Base-by-base conservation (phyloP, 164 flowering plant genomes). In the Chimonanthus praecox region DNA sequence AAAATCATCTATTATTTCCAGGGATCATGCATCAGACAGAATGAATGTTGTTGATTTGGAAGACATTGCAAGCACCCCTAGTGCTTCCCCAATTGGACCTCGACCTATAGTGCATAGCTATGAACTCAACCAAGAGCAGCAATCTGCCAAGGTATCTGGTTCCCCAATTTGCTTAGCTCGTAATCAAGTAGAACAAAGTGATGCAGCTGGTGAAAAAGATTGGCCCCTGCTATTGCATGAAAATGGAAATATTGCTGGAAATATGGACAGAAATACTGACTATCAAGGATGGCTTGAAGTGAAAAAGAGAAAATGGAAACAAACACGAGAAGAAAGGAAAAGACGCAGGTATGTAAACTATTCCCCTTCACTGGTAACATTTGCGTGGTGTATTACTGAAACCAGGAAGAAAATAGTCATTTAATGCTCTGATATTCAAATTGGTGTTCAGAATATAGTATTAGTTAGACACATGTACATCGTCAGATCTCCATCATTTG, bases 271-370 rank as follows among this genome's bases (percentile, higher is more conserved):
- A 84, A 85, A 80, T 78, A 83, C 81, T 18, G 98, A 96, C 83
- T 96, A 96, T 84, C 90, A 81, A 61, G 97, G 96, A 71, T 96
- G 99, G 99, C 95, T 96, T 78, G 90, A 87, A 78, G 65, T 76
- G 64, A 90, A 84, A 83, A 96, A 96, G 82, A 85, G 97, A 78
- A 96, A 91, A 76, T 96, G 99, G 99, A 96, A 84, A 82, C 83
- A 82, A 67, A 77, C 76, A 67, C 83, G 89, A 20, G 98, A 92
- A 61, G 88, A 72, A 82, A 85, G 90, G 80, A 96, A 96, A 82
- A 86, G 82, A 71, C 92, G 82, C 84, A 89, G 93, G 99, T 93
- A 84, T 45, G 2, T 8, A n/a, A 16, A 45, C n/a, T 11, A n/a
- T 58, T 67, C 3, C 8, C 46, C 5, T 43, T 44, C 16, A 46